Base-by-base conservation (phyloP, 768 basidiomycete genomes). In the Lactarius vividus region DNA sequence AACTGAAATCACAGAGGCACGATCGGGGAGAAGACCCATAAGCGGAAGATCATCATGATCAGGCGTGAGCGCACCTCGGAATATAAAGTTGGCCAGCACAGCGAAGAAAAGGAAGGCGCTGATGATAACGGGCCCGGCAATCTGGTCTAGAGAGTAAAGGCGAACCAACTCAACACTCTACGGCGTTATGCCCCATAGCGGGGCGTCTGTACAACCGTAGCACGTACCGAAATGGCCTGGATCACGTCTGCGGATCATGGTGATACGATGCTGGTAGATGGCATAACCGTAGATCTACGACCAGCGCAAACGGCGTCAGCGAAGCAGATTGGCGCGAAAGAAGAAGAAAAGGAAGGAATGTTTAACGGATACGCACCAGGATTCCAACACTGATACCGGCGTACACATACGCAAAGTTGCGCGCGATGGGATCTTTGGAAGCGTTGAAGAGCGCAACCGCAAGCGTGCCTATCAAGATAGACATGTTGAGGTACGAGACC, bases 401-500 rank as follows among this genome's bases (percentile, higher is more conserved):
- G 72, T 98, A 98, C 1, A 83, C 75, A 71, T 91, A 89, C 0
- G 96, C 92, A 75, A 98, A 95, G 40, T 80, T 83, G 18, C 85
- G 83, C 0, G 89, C 88, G 59, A 94, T 74, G 4, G 77, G 57
- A 49, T 85, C 91, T 65, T 83, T 83, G 7, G 92, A 91, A 0
- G 91, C 87, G 72, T 97, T 96, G 80, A 92, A 94, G 9, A 99
- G 81, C 1, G 92, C 95, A 26, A 96, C 79, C 1, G 95, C 82
- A 26, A 99, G 85, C 0, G 92, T 87, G 2, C 89, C 93, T 49
- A 98, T 81, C 29, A 99, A 81, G 44, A 98, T 79, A 2, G 92
- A 84, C 52, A 91, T 88, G 69, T 91, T 92, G 60, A 98, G 80
- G 87, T 96, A 99, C 0, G 95, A 84, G 37, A 98, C 83, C 91